phyloP scores from a whole-genome alignment of 495 filamentous ascomycete species.

The Penicillium ochrochloron region DNA sequence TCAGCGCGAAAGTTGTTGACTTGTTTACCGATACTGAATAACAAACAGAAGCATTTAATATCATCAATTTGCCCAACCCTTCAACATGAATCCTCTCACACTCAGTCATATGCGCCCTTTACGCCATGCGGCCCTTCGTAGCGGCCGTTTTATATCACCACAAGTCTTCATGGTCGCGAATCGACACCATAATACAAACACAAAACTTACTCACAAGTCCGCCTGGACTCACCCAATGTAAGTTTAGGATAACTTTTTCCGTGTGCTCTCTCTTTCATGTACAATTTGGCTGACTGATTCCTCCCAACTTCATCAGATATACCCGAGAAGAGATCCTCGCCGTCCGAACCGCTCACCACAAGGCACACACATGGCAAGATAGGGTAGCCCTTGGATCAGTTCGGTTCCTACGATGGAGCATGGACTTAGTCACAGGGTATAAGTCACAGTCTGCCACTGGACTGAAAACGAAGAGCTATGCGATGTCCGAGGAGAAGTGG shows the following conservation, averaged over 20 bases:
- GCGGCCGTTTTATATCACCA: neutral
- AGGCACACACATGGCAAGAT: conserved; percentile 69
- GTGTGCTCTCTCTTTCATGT: neutral
- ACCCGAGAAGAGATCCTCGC: conserved; percentile 63
- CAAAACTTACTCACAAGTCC: neutral
- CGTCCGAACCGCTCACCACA: conserved; percentile 69
- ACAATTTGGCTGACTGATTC: neutral
- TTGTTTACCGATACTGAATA: neutral
- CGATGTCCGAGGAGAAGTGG: conserved; percentile 80
- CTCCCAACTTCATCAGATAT: conserved; percentile 36
- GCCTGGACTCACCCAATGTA: conserved; percentile 50
- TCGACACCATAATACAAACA: neutral
- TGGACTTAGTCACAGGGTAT: conserved; percentile 74
- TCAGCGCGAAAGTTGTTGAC: neutral
- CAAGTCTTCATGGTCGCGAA: neutral
- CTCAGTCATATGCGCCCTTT: neutral
- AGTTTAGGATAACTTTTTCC: conserved; percentile 4
- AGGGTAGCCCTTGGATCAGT: conserved; percentile 65
- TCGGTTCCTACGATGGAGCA: conserved; percentile 66
- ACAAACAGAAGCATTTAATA: neutral
- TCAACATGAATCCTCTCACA: neutral
- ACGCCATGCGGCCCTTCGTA: neutral
- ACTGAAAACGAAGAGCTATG: conserved; percentile 48
- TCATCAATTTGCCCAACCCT: neutral
- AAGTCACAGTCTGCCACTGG: conserved; percentile 57